phyloP scores from a whole-genome alignment of 345 rosid species.

The Salix caprea region DNA sequence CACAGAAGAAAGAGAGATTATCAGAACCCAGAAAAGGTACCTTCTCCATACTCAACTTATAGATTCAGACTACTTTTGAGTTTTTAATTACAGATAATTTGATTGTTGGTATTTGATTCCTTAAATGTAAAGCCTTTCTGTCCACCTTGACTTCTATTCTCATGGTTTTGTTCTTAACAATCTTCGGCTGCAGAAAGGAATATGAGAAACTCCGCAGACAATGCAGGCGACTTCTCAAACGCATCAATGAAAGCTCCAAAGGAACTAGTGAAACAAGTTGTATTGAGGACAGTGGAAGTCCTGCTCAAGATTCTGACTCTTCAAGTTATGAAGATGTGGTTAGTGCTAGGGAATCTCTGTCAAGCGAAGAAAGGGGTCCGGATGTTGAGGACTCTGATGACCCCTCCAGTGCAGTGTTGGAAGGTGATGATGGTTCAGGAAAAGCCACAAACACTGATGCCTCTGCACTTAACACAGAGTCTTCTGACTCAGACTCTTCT shows the following conservation, averaged over 20 bases:
- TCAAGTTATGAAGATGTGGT: slow-evolving; percentile 70
- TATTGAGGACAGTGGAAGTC: slow-evolving; percentile 31
- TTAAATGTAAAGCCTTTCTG: not conserved
- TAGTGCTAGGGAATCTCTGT: slow-evolving; percentile 62
- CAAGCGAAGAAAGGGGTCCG: slow-evolving; percentile 51
- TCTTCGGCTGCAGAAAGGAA: slow-evolving; percentile 52
- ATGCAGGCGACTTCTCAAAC: slow-evolving; percentile 54
- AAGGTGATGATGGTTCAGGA: slow-evolving; percentile 44
- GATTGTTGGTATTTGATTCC: not conserved
- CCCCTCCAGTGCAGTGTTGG: slow-evolving; percentile 50
- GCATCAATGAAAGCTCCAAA: slow-evolving; percentile 31
- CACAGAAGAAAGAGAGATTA: slow-evolving; percentile 62
- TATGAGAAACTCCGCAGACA: slow-evolving; percentile 81
- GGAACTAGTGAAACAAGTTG: slow-evolving; percentile 26
- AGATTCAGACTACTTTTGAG: not conserved
- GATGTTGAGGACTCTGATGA: slow-evolving; percentile 51
- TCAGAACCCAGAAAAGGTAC: slow-evolving; percentile 71
- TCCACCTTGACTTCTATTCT: not conserved
- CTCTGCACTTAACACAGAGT: slow-evolving; percentile 55
- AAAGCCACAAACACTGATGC: slow-evolving; percentile 44
- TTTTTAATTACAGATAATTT: not conserved
- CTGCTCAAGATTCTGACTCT: slow-evolving; percentile 47
- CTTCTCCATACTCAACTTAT: not conserved
- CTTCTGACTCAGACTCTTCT: slow-evolving; percentile 77
- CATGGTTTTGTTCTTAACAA: slow-evolving; percentile 2